A percentile compares a stretch with the other conserved stretches of the same genome.
Conservation (phyloP, 129 eudicot species). For the Gnaphalium uliginosum region DNA sequence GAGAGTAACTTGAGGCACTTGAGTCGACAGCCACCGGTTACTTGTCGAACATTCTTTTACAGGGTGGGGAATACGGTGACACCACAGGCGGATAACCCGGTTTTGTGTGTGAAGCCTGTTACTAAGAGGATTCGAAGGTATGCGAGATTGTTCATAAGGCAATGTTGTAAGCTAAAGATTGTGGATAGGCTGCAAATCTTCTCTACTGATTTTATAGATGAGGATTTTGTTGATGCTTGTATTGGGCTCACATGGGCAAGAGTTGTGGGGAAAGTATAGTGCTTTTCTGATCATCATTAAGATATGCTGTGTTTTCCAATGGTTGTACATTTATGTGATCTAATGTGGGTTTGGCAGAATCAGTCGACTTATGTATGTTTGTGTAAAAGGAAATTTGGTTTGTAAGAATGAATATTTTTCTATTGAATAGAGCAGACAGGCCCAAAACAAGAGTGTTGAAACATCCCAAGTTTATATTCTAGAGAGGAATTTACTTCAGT, state of each 20-base stretch:
- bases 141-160: neutral
- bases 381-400: neutral
- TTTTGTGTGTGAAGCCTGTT: constrained; percentile 4
- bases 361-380: neutral
- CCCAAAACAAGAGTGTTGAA: no score
- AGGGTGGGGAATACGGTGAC: constrained; percentile 11
- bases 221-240: constrained; percentile 15
- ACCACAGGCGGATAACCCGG: constrained; percentile 1
- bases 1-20: constrained; percentile 5
- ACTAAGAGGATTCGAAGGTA: neutral
- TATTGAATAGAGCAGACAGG: no score
- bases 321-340: neutral
- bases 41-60: neutral
- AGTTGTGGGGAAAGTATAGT: constrained; percentile 6
- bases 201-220: constrained; percentile 1
- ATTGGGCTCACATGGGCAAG: constrained; percentile 1
- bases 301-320: neutral
- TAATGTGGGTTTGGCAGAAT: neutral
- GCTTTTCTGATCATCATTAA: neutral
- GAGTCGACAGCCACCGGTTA: neutral
- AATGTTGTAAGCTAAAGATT: neutral
- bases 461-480: no score
- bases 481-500: no score
- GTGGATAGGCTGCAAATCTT: neutral
- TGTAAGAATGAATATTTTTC: no score